Evolutionary conservation across 352 stramenopile species (phyloP).

Genomic region (Pythium pyrilobum): DNA sequence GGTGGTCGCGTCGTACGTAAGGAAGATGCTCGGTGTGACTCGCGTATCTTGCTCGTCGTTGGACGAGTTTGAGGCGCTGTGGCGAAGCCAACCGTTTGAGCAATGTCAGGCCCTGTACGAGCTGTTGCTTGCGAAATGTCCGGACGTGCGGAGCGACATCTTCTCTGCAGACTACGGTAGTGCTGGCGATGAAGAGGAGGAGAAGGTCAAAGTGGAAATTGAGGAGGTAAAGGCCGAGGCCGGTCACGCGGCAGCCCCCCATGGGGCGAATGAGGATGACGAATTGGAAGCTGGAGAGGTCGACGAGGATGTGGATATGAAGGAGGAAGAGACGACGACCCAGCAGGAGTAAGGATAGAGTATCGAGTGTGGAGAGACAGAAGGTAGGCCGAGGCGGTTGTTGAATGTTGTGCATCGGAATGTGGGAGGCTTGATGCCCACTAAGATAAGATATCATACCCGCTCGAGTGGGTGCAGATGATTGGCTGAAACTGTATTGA

Average conservation of each 20-base stretch:
- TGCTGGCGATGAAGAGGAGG: neutral
- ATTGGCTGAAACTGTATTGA: slow-evolving; percentile 8
- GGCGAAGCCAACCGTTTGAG: slow-evolving; percentile 47
- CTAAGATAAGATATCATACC: neutral
- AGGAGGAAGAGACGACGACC: neutral
- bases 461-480: neutral
- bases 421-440: neutral
- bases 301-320: slow-evolving; percentile 15
- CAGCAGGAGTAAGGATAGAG: neutral
- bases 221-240: slow-evolving; percentile 7
- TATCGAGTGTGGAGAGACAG: neutral
- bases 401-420: too few relatives aligned
- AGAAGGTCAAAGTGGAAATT: slow-evolving; percentile 10
- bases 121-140: slow-evolving; percentile 43
- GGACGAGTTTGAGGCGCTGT: slow-evolving; percentile 60
- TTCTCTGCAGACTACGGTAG: slow-evolving; percentile 17
- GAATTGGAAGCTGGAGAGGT: slow-evolving; percentile 22
- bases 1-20: slow-evolving; percentile 38
- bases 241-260: too few relatives aligned
- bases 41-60: slow-evolving; percentile 39
- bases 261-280: slow-evolving; percentile 1
- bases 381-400: neutral
- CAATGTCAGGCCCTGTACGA: slow-evolving; percentile 56
- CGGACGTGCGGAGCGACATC: slow-evolving; percentile 13
- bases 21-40: slow-evolving; percentile 39